Conservation (phyloP, 2,329 filamentous ascomycete genomes). For the Beauveria sp. region DNA sequence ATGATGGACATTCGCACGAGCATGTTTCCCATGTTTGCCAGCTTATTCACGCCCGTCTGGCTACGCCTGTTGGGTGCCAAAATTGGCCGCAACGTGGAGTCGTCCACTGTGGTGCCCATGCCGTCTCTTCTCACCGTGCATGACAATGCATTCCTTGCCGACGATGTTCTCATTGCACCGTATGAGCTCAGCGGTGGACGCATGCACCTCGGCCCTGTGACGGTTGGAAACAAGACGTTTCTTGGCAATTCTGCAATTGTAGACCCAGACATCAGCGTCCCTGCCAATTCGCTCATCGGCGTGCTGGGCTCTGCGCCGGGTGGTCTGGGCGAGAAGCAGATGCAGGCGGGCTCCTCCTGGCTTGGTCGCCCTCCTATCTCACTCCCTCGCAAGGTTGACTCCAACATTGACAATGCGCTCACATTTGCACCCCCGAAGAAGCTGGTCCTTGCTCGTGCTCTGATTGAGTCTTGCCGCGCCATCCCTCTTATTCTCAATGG, state of each 20-base stretch:
- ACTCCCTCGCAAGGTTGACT: constrained; percentile 13
- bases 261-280: constrained; percentile 12
- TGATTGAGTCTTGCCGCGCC: constrained; percentile 15
- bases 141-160: constrained; percentile 17
- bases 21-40: constrained; percentile 17
- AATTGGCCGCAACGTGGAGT: constrained; percentile 15
- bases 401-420: constrained; percentile 13
- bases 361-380: constrained; percentile 17
- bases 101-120: constrained; percentile 15
- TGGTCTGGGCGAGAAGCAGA: constrained; percentile 9
- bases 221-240: constrained; percentile 14
- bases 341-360: constrained; percentile 16
- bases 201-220: constrained; percentile 12
- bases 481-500: constrained; percentile 14
- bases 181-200: constrained; percentile 13
- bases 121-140: constrained; percentile 16
- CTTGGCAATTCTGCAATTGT: constrained; percentile 18
- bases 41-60: constrained; percentile 16
- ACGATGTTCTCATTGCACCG: constrained; percentile 16
- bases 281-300: constrained; percentile 14
- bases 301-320: constrained; percentile 15
- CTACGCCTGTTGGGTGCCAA: constrained; percentile 15
- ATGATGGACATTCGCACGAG: constrained; percentile 12
- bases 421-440: constrained; percentile 15
- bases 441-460: constrained; percentile 12